A percentile compares a stretch with the other conserved stretches of the same genome.
These are phyloP conservation scores for Monascus ruber DNA, from an alignment of 2,329 filamentous ascomycete genomes.

Conservation along the genomic window DNA sequence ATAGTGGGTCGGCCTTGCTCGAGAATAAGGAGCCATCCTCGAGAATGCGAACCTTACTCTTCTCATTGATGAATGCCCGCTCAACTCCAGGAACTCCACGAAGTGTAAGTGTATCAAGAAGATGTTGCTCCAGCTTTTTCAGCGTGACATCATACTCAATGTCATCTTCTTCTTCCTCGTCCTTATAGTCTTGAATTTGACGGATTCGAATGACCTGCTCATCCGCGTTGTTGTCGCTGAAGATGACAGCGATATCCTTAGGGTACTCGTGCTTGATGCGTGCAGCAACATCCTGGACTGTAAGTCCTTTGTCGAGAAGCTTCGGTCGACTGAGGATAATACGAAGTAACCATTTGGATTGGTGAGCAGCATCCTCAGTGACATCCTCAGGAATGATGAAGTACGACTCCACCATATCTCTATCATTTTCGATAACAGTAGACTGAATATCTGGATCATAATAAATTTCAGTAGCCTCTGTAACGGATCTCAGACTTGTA, in stretches of 20 bases:
- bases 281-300: constrained; percentile 78
- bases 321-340: constrained; percentile 88
- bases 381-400: constrained; percentile 87
- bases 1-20: constrained; percentile 60
- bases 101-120: constrained; percentile 81
- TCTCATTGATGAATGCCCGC: constrained; percentile 83
- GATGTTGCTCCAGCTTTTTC: constrained; percentile 80
- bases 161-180: constrained; percentile 61
- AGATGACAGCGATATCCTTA: constrained; percentile 78
- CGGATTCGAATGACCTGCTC: constrained; percentile 89
- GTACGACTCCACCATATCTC: constrained; percentile 93
- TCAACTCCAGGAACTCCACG: constrained; percentile 84
- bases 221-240: constrained; percentile 96
- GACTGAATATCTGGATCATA: constrained; percentile 84
- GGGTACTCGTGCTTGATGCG: constrained; percentile 84
- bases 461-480: constrained; percentile 87
- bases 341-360: constrained; percentile 92
- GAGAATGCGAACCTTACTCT: constrained; percentile 54
- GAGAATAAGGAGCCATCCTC: constrained; percentile 63
- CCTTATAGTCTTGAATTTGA: constrained; percentile 58
- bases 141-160: constrained; percentile 85
- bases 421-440: constrained; percentile 77
- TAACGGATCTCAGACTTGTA: constrained; percentile 84
- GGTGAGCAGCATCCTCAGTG: constrained; percentile 47
- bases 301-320: constrained; percentile 80